Conservation (phyloP, 306 rosid genomes). For the Trifolium dubium region DNA sequence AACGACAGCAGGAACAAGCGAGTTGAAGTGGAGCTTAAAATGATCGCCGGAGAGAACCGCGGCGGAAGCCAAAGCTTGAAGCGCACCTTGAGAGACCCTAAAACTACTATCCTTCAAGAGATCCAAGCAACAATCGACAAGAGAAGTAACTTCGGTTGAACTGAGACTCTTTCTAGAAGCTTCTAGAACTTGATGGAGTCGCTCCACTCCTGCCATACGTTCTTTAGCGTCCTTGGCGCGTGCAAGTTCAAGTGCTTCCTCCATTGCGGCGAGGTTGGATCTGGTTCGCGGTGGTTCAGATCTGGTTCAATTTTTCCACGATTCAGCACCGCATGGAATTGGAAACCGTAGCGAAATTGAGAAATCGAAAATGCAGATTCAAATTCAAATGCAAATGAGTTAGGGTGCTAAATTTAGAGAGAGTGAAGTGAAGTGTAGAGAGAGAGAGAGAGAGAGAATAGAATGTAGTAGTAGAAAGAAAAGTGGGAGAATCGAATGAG, state of each 20-base stretch:
- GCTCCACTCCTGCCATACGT: slow-evolving; percentile 99
- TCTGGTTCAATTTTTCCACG: slow-evolving; percentile 26
- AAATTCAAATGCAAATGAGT: slow-evolving; percentile 1
- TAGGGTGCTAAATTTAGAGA: slow-evolving; percentile 13
- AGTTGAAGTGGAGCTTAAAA: slow-evolving; percentile 89
- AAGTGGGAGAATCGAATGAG: background rate
- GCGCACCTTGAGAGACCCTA: slow-evolving; percentile 94
- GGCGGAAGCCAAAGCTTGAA: slow-evolving; percentile 93
- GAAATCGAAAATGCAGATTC: slow-evolving; percentile 23
- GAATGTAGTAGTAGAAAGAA: too few relatives aligned
- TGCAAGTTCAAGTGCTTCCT: slow-evolving; percentile 93
- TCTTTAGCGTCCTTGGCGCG: slow-evolving; percentile 95
- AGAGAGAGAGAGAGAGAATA: background rate
- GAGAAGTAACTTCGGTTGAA: slow-evolving; percentile 71
- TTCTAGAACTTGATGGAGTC: slow-evolving; percentile 83
- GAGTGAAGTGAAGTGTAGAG: slow-evolving; percentile 31
- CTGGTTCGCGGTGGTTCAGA: slow-evolving; percentile 46
- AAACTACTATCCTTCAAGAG: slow-evolving; percentile 94
- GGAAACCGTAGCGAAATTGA: background rate
- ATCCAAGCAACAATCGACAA: slow-evolving; percentile 90
- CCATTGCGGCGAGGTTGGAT: slow-evolving; percentile 63
- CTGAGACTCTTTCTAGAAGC: slow-evolving; percentile 79
- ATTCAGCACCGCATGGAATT: slow-evolving; percentile 31
- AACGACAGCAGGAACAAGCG: slow-evolving; percentile 94
- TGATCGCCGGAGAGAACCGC: slow-evolving; percentile 96